A percentile compares a stretch with the other conserved stretches of the same genome.
Conservation (phyloP, 495 filamentous ascomycete genomes). For the Chaetomidium leptoderma region DNA sequence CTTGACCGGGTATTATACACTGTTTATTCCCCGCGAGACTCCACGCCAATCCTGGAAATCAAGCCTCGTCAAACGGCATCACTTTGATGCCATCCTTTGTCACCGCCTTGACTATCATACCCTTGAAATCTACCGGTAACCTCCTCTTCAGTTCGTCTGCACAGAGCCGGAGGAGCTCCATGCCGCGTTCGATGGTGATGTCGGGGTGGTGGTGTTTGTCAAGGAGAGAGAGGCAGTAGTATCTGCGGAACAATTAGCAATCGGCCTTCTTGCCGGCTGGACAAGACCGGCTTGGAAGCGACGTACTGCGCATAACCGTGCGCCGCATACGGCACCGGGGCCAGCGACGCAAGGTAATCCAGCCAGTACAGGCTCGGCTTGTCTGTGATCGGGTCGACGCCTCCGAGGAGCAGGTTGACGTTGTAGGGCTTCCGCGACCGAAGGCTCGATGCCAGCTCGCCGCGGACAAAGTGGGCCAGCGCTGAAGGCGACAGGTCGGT, state of each 20-base stretch:
- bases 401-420: slow-evolving; percentile 91
- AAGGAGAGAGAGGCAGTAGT: slow-evolving; percentile 91
- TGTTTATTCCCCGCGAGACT: slow-evolving; percentile 16
- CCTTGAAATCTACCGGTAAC: slow-evolving; percentile 98
- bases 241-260: slow-evolving; percentile 38
- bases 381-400: slow-evolving; percentile 80
- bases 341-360: slow-evolving; percentile 89
- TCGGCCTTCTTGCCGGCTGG: neutral
- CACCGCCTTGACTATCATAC: slow-evolving; percentile 85
- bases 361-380: slow-evolving; percentile 93
- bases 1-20: slow-evolving; percentile 32
- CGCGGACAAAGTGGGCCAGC: slow-evolving; percentile 84
- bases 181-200: slow-evolving; percentile 78
- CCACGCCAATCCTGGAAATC: slow-evolving; percentile 12
- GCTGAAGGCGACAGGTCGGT: slow-evolving; percentile 84
- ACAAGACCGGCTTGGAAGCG: neutral
- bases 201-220: slow-evolving; percentile 98
- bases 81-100: slow-evolving; percentile 86
- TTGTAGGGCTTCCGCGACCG: slow-evolving; percentile 90
- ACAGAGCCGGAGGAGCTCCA: slow-evolving; percentile 89
- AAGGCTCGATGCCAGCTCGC: slow-evolving; percentile 83
- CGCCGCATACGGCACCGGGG: slow-evolving; percentile 86
- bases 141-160: slow-evolving; percentile 93
- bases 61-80: slow-evolving; percentile 76
- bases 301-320: slow-evolving; percentile 96